Percentiles rank a stretch among this genome's conserved stretches.
Conservation (phyloP, 805 yeast genomes). For the Dipodascus albidus region DNA sequence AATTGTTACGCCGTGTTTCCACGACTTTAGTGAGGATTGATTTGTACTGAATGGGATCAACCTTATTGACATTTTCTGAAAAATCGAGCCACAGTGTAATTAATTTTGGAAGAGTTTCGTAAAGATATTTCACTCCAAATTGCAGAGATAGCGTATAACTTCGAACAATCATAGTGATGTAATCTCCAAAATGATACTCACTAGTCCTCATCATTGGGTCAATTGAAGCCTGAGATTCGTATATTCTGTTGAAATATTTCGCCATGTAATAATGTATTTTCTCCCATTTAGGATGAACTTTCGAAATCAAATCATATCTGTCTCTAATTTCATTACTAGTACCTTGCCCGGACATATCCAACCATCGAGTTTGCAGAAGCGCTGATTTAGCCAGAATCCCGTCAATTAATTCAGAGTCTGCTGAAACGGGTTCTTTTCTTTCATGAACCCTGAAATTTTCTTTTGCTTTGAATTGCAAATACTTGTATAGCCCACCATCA, state of each 20-base stretch:
- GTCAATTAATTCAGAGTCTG: constrained; percentile 1
- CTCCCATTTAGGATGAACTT: constrained; percentile 51
- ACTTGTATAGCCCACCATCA: constrained; percentile 5
- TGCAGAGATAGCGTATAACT: constrained; percentile 49
- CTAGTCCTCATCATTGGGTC: constrained; percentile 17
- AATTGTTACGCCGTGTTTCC: constrained; percentile 5
- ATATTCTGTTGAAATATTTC: constrained; percentile 60
- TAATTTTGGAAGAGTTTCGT: constrained; percentile 83
- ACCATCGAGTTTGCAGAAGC: constrained; percentile 76
- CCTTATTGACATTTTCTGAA: constrained; percentile 25
- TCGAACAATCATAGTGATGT: constrained; percentile 44
- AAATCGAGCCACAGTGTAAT: constrained; percentile 87
- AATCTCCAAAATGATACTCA: constrained; percentile 26
- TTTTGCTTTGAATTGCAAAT: background rate
- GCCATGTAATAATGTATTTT: constrained; percentile 76
- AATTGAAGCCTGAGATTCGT: constrained; percentile 50
- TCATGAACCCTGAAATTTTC: background rate
- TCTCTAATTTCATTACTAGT: constrained; percentile 60
- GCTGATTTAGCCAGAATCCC: constrained; percentile 35
- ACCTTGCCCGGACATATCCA: constrained; percentile 74
- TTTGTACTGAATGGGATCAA: constrained; percentile 1
- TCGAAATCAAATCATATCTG: constrained; percentile 52
- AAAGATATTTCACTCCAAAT: constrained; percentile 52
- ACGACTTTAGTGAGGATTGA: constrained; percentile 12
- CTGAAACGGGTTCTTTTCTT: background rate